Conservation (phyloP, 2,329 filamentous ascomycete genomes). For the Sphaceloma murrayae region DNA sequence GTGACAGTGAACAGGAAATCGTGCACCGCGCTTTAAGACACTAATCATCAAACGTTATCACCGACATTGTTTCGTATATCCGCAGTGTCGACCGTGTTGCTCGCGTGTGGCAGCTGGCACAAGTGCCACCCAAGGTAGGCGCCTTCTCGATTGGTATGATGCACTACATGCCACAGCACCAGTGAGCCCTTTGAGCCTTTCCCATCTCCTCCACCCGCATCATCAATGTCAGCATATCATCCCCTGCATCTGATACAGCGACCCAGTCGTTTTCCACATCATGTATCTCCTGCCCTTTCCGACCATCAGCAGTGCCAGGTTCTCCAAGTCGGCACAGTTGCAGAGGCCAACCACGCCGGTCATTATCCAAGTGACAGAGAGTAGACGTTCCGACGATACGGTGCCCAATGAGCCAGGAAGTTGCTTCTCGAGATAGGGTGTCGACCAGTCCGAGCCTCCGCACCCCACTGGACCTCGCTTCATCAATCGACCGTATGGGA, state of each 20-base stretch:
- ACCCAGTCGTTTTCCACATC: not conserved
- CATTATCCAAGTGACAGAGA: not conserved
- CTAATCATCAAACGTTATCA: no score
- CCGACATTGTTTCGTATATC: no score
- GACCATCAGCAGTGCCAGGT: not conserved
- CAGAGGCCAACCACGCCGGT: not conserved
- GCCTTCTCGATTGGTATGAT: no score
- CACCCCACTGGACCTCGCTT: constrained; percentile 18
- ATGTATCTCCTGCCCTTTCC: constrained; percentile 1
- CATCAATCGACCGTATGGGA: constrained; percentile 27
- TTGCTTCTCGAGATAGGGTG: not conserved
- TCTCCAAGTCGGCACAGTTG: no score
- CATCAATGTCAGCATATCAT: constrained; percentile 5
- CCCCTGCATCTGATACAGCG: constrained; percentile 6
- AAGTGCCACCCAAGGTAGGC: no score
- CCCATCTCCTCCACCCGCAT: not conserved
- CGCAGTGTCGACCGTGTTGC: no score
- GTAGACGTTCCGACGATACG: not conserved
- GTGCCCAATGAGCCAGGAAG: not conserved
- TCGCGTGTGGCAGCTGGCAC: not conserved
- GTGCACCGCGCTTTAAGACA: no score
- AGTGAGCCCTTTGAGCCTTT: no score
- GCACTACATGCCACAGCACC: no score
- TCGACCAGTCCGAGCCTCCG: not conserved
- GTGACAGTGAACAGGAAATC: no score